Percentiles rank a stretch among this genome's conserved stretches.
Evolutionary conservation across 2,329 filamentous ascomycete genomes (phyloP).

Genomic region (Pestalotiopsis sp.): DNA sequence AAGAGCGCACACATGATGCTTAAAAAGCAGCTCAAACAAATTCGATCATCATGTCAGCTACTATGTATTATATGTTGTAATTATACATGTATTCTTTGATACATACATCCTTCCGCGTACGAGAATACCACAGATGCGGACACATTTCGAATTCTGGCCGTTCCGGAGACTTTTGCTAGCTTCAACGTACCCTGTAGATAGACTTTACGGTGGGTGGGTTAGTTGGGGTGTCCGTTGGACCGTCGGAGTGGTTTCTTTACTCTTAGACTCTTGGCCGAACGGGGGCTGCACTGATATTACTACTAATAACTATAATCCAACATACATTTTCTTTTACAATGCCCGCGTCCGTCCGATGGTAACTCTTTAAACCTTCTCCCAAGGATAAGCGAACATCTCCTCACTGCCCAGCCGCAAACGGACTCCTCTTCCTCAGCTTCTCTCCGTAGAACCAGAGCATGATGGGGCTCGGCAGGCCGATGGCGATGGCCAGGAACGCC

Average conservation of each 20-base stretch:
- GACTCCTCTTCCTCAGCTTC: constrained; percentile 35
- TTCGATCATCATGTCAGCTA: no score
- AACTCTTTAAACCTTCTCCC: neutral
- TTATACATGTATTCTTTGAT: no score
- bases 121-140: no score
- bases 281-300: neutral
- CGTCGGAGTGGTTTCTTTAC: neutral
- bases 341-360: neutral
- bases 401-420: constrained; percentile 31
- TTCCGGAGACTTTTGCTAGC: neutral
- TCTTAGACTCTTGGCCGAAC: neutral
- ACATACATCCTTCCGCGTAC: no score
- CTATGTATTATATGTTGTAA: no score
- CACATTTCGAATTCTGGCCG: no score
- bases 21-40: neutral
- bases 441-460: constrained; percentile 43
- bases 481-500: constrained; percentile 51
- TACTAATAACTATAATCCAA: neutral
- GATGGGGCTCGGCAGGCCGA: constrained; percentile 53
- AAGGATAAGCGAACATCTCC: neutral
- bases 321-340: neutral
- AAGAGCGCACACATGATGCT: neutral
- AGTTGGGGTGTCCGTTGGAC: neutral
- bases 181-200: neutral
- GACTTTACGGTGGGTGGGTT: neutral